phyloP scores from a whole-genome alignment of 768 basidiomycete genomes.

The Galerina sulciceps region DNA sequence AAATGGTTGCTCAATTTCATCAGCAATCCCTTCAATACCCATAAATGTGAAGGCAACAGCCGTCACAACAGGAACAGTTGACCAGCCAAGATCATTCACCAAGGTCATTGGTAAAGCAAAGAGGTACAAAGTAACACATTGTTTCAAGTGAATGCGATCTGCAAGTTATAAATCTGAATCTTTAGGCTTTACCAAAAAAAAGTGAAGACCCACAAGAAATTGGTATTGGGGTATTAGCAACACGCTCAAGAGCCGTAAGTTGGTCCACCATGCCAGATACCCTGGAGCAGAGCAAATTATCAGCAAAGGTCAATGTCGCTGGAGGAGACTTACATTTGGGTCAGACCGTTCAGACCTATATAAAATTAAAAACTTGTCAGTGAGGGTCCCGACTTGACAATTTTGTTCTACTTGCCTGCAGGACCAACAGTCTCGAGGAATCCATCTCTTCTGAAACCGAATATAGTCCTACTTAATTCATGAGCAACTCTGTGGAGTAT shows the following conservation, averaged over 20 bases:
- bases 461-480: conserved; percentile 72
- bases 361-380: background rate
- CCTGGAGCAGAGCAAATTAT: conserved; percentile 36
- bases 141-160: conserved; percentile 92
- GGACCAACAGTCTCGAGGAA: conserved; percentile 90
- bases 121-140: conserved; percentile 92
- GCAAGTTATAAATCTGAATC: conserved; percentile 1
- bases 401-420: conserved; percentile 55
- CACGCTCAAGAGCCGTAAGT: conserved; percentile 86
- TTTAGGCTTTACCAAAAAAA: background rate
- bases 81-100: conserved; percentile 82
- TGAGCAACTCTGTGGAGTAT: conserved; percentile 67
- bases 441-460: conserved; percentile 78
- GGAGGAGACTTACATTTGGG: conserved; percentile 51
- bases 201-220: conserved; percentile 59
- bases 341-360: conserved; percentile 79
- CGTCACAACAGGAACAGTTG: conserved; percentile 83
- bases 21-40: conserved; percentile 95
- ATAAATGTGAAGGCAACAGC: conserved; percentile 90
- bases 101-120: conserved; percentile 90
- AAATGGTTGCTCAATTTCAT: conserved; percentile 95
- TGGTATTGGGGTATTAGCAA: conserved; percentile 87
- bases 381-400: background rate
- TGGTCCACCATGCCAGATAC: conserved; percentile 85
- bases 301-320: background rate